A percentile compares a stretch with the other conserved stretches of the same genome.
Conservation (phyloP, 306 rosid genomes). For the Vigna trinervia region DNA sequence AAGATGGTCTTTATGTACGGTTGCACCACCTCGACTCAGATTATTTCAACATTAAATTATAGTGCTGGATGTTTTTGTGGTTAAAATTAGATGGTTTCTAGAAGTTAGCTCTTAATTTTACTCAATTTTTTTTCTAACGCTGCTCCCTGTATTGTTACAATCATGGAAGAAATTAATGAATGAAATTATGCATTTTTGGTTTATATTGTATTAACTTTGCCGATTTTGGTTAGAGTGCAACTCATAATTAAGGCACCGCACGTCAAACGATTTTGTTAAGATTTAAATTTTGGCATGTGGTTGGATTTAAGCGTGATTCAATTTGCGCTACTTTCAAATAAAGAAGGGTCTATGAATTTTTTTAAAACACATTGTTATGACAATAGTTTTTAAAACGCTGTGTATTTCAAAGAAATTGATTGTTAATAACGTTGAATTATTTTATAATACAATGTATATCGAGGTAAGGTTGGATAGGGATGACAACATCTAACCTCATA, state of each 20-base stretch:
- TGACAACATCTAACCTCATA: no score
- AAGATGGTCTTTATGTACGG: slow-evolving; percentile 82
- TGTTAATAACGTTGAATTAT: neutral
- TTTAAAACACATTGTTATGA: no score
- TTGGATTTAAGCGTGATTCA: no score
- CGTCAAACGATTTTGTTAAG: neutral
- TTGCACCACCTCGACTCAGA: slow-evolving; percentile 90
- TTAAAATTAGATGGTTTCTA: slow-evolving; percentile 4
- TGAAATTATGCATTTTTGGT: neutral
- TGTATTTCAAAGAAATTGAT: neutral
- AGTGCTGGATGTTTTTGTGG: slow-evolving; percentile 43
- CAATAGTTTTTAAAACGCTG: no score
- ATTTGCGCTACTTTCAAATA: no score
- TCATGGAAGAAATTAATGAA: neutral
- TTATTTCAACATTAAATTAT: slow-evolving; percentile 85
- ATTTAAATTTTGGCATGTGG: neutral
- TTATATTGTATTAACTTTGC: neutral
- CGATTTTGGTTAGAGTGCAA: neutral
- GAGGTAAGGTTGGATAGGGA: no score
- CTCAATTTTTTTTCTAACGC: neutral
- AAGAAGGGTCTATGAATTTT: no score
- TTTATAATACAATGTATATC: no score
- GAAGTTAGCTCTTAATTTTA: slow-evolving; percentile 30
- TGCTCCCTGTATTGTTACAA: neutral
- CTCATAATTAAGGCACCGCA: neutral